Conservation (phyloP, 1,284 basidiomycete genomes). For the Naganishia liquefaciens region DNA sequence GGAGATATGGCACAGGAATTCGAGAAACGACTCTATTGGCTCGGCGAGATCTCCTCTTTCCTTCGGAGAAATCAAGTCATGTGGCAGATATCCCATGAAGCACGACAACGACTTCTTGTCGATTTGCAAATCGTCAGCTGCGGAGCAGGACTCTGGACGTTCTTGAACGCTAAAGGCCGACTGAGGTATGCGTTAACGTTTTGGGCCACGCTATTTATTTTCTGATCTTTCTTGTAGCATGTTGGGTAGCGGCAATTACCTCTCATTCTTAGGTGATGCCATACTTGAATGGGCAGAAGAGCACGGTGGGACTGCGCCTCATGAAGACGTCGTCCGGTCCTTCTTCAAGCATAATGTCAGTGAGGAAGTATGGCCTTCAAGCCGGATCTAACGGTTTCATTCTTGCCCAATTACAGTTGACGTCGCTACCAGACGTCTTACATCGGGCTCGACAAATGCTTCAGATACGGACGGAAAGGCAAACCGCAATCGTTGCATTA, state of each 20-base stretch:
- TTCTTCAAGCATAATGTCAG: conserved; percentile 77
- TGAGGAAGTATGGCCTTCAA: not conserved
- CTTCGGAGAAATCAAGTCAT: conserved; percentile 81
- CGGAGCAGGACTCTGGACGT: conserved; percentile 77
- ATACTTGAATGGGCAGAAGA: conserved; percentile 40
- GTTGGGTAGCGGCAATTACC: conserved; percentile 37
- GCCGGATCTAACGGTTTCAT: not conserved
- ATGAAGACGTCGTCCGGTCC: conserved; percentile 75
- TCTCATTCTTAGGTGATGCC: conserved; percentile 53
- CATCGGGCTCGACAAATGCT: conserved; percentile 34
- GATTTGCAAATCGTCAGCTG: conserved; percentile 88
- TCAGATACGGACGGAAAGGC: conserved; percentile 51
- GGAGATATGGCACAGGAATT: conserved; percentile 82
- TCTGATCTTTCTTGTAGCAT: conserved; percentile 39
- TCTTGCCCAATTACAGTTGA: conserved; percentile 3
- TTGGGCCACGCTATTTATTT: conserved; percentile 1
- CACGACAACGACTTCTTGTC: conserved; percentile 68
- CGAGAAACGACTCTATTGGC: conserved; percentile 68
- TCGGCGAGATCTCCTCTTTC: conserved; percentile 80
- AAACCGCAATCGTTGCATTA: conserved; percentile 43
- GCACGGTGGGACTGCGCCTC: conserved; percentile 54
- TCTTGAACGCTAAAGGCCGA: conserved; percentile 65
- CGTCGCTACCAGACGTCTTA: conserved; percentile 40
- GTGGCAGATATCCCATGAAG: conserved; percentile 60
- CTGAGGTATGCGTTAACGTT: conserved; percentile 47